phyloP scores from a whole-genome alignment of 2,329 filamentous ascomycete genomes.

The Ophiosphaerella korrae region DNA sequence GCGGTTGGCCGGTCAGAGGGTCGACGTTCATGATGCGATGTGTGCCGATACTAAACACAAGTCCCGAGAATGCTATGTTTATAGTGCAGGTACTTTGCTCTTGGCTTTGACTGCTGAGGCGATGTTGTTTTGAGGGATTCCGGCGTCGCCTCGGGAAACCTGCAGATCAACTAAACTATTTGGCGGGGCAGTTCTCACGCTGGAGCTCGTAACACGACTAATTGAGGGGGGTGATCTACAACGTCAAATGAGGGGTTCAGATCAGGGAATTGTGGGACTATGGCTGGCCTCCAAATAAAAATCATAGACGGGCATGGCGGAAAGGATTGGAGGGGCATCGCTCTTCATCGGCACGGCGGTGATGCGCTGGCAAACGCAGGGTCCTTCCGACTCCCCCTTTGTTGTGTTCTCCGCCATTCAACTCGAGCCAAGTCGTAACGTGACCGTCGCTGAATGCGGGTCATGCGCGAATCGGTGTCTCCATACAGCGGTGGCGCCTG shows the following conservation, averaged over 20 bases:
- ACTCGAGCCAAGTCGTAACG: conserved; percentile 11
- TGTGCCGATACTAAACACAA: not conserved
- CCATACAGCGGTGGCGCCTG: not conserved
- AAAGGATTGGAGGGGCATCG: conserved; percentile 36
- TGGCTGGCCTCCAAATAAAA: conserved; percentile 26
- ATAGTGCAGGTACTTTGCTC: not conserved
- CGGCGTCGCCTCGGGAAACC: no score
- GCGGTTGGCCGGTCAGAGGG: conserved; percentile 70
- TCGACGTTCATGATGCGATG: conserved; percentile 64
- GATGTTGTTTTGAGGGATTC: not conserved
- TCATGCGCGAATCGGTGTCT: conserved; percentile 23
- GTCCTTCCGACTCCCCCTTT: conserved; percentile 5
- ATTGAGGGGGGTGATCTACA: conserved; percentile 2
- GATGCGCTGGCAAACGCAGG: conserved; percentile 44
- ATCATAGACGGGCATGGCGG: conserved; percentile 35
- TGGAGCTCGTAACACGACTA: not conserved
- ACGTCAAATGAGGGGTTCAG: conserved; percentile 17
- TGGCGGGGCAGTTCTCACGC: conserved; percentile 22
- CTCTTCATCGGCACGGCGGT: conserved; percentile 31
- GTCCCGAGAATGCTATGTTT: not conserved
- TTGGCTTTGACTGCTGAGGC: not conserved
- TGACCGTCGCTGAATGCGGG: conserved; percentile 24
- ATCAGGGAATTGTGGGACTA: conserved; percentile 19
- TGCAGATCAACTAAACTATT: not conserved
- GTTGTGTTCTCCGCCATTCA: conserved; percentile 20